Evolutionary conservation across 2,329 filamentous ascomycete species (phyloP), one percentile per base, ranked within the genome.

Genomic region (Monilinia fructicola): DNA sequence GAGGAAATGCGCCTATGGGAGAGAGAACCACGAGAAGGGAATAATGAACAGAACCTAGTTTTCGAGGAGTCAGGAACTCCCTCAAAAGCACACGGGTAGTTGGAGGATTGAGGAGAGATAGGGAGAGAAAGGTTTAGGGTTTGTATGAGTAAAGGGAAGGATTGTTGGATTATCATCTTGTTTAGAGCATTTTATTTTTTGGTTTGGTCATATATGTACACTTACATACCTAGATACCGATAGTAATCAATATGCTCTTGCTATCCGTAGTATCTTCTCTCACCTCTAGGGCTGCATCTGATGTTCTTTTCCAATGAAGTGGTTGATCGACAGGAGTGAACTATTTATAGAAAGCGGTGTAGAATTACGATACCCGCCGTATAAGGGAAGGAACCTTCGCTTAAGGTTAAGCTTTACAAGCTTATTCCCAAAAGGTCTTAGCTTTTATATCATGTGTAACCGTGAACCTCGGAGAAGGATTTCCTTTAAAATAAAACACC

Each of bases 381-480:
- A 38, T 52, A 46, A 35, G 55, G 55, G 14, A 59, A 46, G 10
- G 7, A 31, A 42, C 16, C 18, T 5, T 35, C 18, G 55, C 55
- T 46, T 59, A 46, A 42, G 23, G 21, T n/a, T 42, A 40, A 42
- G n/a, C 40, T 21, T 21, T 1, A 44, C 44, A 28, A 28, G 16
- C 35, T 56, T 56, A 56, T 42, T 56, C 46, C 46, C 9, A 48
- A 23, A 23, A 48, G 9, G 23, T 18, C 16, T 58, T 58, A 58
- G 55, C 26, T 58, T 6, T 5, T 18, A 59, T 21, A 50, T 61
- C 58, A 61, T 61, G 58, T 61, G 58, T 14, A 46, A 50, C 58
- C 58, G 4, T 50, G 58, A 23, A 61, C 44, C 31, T 61, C 58
- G 58, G 28, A 61, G 58, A 61, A 61, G 58, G 58, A 50, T 50